phyloP scores from a whole-genome alignment of 129 eudicot species.

The Flaveria robusta region DNA sequence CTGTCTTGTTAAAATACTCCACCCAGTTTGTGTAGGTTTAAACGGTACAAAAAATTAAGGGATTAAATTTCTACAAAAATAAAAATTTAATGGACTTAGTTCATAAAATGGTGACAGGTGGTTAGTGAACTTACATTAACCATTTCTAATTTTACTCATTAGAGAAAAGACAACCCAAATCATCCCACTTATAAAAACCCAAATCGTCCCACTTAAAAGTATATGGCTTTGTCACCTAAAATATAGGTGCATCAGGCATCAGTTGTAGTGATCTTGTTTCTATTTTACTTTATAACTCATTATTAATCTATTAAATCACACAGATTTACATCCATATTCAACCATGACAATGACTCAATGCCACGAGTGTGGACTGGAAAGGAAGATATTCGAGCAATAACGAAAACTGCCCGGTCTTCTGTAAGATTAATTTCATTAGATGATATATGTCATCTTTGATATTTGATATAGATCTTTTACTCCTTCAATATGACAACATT shows the following conservation, averaged over 20 bases:
- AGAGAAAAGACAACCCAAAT: neutral
- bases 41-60: neutral
- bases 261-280: neutral
- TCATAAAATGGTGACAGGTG: slow-evolving; percentile 3
- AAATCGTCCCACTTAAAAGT: neutral
- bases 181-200: neutral
- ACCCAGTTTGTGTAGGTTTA: neutral
- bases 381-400: slow-evolving; percentile 92
- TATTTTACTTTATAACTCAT: neutral
- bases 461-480: neutral
- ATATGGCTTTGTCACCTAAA: neutral
- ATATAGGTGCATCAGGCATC: neutral
- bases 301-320: neutral
- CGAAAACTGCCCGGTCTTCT: slow-evolving; percentile 89
- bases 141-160: neutral
- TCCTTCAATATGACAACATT: neutral
- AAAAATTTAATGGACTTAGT: neutral
- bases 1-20: neutral
- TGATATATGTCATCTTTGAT: neutral
- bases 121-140: neutral
- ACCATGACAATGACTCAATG: slow-evolving; percentile 92
- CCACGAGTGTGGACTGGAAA: slow-evolving; percentile 98
- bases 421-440: slow-evolving; percentile 49
- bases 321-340: slow-evolving; percentile 87
- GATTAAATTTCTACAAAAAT: neutral